phyloP scores from a whole-genome alignment of 176 grass and related monocot genomes.

The Aegilops speltoides region DNA sequence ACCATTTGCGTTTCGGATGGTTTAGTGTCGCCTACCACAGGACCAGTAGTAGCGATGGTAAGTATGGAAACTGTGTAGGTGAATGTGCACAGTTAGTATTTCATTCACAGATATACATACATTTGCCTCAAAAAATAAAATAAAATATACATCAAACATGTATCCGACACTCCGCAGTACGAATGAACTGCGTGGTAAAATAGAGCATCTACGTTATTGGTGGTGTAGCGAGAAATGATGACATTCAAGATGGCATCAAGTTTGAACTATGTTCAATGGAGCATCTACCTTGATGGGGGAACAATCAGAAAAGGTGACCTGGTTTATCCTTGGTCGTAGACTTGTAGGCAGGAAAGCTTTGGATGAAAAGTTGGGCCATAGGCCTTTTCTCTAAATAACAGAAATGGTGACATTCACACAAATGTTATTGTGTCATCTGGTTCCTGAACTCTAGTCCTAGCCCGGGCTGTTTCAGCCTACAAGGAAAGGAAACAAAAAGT shows the following conservation, averaged over 20 bases:
- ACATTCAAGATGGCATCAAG: not conserved
- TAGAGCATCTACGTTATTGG: slow-evolving; percentile 22
- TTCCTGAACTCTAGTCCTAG: slow-evolving; percentile 44
- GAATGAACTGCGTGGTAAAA: not conserved
- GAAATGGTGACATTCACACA: not conserved
- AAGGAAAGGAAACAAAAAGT: slow-evolving; percentile 6
- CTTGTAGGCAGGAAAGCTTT: too few species aligned
- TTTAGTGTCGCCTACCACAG: slow-evolving; percentile 17
- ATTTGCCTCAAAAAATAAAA: not conserved
- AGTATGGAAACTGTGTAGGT: not conserved
- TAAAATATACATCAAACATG: not conserved
- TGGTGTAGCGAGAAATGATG: not conserved
- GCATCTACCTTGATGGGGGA: not conserved
- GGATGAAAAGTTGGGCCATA: too few species aligned
- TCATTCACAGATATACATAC: not conserved
- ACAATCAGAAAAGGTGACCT: not conserved
- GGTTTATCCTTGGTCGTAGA: too few species aligned
- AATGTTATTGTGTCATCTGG: slow-evolving; percentile 30
- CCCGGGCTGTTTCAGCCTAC: slow-evolving; percentile 41
- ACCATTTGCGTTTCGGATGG: not conserved
- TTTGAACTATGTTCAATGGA: not conserved
- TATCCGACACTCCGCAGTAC: not conserved
- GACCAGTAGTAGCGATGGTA: not conserved
- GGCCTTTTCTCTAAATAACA: not conserved
- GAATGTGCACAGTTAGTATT: not conserved